Conservation (phyloP, 768 basidiomycete species). For the Mycena leptocephala region DNA sequence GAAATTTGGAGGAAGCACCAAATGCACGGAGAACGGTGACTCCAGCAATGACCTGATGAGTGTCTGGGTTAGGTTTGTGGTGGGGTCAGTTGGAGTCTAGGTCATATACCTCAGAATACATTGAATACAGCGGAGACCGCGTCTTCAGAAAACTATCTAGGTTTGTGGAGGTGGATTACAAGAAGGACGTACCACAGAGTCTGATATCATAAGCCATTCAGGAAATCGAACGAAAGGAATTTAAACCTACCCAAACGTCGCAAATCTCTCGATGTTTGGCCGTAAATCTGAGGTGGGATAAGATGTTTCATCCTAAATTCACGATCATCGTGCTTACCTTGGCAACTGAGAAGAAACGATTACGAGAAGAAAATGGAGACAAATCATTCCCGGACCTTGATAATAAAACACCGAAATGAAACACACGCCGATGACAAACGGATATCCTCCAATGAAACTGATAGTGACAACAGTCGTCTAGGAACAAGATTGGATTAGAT, state of each 20-base stretch:
- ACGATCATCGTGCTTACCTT: constrained; percentile 45
- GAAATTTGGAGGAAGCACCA: constrained; percentile 88
- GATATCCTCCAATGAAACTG: constrained; percentile 82
- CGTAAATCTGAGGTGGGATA: constrained; percentile 60
- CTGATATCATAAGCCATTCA: too few species aligned
- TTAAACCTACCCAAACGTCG: constrained; percentile 79
- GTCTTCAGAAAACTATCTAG: constrained; percentile 34
- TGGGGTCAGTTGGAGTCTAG: too few species aligned
- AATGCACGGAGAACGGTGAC: constrained; percentile 86
- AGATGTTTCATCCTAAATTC: neutral
- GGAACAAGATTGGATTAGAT: neutral
- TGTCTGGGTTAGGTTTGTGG: too few species aligned
- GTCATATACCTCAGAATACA: constrained; percentile 70
- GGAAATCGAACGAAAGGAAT: neutral
- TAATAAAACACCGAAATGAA: constrained; percentile 77
- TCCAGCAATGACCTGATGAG: constrained; percentile 76
- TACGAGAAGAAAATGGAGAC: neutral
- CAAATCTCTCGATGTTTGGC: constrained; percentile 91
- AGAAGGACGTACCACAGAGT: constrained; percentile 50
- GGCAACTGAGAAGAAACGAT: neutral
- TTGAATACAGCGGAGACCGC: constrained; percentile 62
- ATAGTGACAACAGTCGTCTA: constrained; percentile 80
- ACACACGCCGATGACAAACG: constrained; percentile 76
- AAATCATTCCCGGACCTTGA: constrained; percentile 63
- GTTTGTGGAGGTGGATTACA: neutral